Base-by-base conservation (phyloP, 2,329 filamentous ascomycete genomes). In the Epichloe uncinata region DNA sequence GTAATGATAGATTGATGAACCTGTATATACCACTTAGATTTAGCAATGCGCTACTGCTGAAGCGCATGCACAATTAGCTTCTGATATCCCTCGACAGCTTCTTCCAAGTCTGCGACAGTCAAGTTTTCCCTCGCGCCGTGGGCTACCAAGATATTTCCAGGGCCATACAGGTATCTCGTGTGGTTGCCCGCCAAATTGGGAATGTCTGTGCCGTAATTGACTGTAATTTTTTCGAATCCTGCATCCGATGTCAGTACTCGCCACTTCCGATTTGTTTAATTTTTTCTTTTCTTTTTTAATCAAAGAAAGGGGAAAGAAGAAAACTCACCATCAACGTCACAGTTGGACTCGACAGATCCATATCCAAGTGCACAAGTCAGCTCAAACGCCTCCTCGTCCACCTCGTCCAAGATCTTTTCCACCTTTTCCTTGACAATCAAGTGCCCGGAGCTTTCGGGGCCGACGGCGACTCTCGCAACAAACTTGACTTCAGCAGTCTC, bases 141-240 rank as follows among this genome's bases (percentile, higher is more conserved):
- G 5, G 91, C 91, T 33, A 95, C 87, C 37, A 93, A 73, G 53
- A 97, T 96, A 53, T 73, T 84, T 1, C 81, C 81, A 0, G 81
- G 81, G 0, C 81, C 81, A 61, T 84, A 85, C 13, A 85, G 69
- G 58, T 84, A 85, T 51, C 74, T 74, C 9, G 73, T 81, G 55
- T 87, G 80, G 48, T 82, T 73, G 11, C 87, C 81, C 34, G 78
- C 67, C 42, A 95, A 66, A 58, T 88, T 82, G 2, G 88, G 86
- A 20, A 96, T 82, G 65, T 97, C 91, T 0, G 93, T 97, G 11
- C 90, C 91, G 61, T 97, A 97, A 63, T 95, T 96, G 43, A 90
- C 87, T 0, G 85, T 82, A 47, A 85, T 80, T 0, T 78, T 20
- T n/a, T 93, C 81, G 55, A 97, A 96, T 0, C 85, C 79, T 79